Conservation (phyloP, 768 basidiomycete genomes). For the Melanogaster broomeanus region DNA sequence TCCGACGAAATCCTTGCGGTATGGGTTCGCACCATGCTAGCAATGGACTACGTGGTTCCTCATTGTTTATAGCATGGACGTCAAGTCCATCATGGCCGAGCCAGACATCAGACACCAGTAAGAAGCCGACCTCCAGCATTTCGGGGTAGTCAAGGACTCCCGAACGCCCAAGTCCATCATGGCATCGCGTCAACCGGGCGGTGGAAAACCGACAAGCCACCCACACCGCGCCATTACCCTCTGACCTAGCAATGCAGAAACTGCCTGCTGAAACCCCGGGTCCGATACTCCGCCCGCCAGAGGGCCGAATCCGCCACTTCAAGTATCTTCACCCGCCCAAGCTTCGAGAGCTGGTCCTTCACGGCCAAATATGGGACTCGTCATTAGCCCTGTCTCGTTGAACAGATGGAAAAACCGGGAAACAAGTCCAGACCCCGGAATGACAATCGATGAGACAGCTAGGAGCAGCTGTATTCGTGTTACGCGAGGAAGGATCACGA, state of each 20-base stretch:
- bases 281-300: neutral
- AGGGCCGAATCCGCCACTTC: constrained; percentile 9
- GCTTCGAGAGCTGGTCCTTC: constrained; percentile 24
- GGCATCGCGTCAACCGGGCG: constrained; percentile 1
- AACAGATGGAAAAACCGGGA: too few species aligned
- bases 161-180: constrained; percentile 1
- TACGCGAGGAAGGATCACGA: too few species aligned
- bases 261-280: neutral
- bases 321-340: constrained; percentile 19
- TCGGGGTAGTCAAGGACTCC: neutral
- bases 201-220: constrained; percentile 6
- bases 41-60: constrained; percentile 11
- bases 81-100: constrained; percentile 87
- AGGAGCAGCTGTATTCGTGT: too few species aligned
- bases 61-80: constrained; percentile 60
- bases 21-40: constrained; percentile 68
- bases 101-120: constrained; percentile 48
- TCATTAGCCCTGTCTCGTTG: constrained; percentile 64
- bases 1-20: constrained; percentile 79
- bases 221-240: constrained; percentile 8
- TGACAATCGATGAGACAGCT: too few species aligned
- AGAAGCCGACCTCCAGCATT: constrained; percentile 11
- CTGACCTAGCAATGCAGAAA: constrained; percentile 9
- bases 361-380: constrained; percentile 51
- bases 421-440: too few species aligned